Evolutionary conservation across 441 rosid species (phyloP).

Genomic region (Syzygium syzygioides): DNA sequence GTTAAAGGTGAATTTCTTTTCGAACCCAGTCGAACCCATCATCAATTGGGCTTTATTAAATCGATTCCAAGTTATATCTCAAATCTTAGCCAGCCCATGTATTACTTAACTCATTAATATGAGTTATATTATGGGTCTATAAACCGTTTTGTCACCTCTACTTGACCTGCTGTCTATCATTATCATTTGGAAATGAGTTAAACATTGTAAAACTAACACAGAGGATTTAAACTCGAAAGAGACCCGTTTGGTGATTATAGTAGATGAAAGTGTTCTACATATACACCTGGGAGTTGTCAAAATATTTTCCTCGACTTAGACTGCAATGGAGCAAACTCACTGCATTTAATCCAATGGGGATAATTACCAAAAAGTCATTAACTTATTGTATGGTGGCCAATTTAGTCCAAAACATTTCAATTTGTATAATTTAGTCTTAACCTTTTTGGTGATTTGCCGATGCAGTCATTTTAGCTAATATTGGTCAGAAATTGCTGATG

Average conservation of each 20-base stretch:
- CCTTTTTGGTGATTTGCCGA: too few species aligned
- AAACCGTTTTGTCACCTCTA: background rate
- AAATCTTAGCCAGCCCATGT: background rate
- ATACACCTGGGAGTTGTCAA: background rate
- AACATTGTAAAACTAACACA: background rate
- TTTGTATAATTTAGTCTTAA: too few species aligned
- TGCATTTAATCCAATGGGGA: background rate
- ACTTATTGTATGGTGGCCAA: too few species aligned
- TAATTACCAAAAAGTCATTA: background rate
- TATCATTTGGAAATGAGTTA: background rate
- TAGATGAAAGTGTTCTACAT: background rate
- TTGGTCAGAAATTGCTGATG: too few species aligned
- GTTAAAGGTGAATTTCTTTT: background rate
- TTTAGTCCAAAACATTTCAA: too few species aligned
- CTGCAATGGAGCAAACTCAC: background rate
- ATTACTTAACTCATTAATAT: background rate
- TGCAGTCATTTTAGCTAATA: background rate
- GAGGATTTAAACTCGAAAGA: background rate
- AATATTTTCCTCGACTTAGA: background rate
- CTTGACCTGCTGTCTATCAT: background rate
- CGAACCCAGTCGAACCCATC: background rate
- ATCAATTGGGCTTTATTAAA: background rate
- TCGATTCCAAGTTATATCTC: background rate
- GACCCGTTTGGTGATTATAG: background rate
- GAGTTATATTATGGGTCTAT: background rate